Percentiles rank a stretch among this genome's conserved stretches.
phyloP scores from a whole-genome alignment of 176 grass and related monocot species.

The Saccharum officinarum region DNA sequence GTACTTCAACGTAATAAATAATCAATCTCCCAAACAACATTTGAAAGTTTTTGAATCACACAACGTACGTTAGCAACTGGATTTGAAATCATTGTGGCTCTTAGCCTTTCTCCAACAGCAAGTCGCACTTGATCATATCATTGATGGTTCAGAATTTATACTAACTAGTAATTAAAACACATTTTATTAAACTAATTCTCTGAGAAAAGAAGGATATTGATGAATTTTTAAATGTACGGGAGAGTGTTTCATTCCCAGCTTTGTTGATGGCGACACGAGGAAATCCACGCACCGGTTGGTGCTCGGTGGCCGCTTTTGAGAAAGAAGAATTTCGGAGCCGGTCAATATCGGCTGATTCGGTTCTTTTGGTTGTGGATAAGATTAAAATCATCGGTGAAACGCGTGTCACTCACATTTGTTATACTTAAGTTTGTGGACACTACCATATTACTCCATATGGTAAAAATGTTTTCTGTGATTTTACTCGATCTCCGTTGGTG shows the following conservation, averaged over 20 bases:
- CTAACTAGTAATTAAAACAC: not conserved
- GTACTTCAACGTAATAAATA: not conserved
- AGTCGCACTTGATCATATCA: not conserved
- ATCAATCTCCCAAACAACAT: not conserved
- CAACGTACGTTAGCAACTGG: not conserved
- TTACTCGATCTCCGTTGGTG: not conserved
- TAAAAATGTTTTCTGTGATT: not conserved
- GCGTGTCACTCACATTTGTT: not conserved
- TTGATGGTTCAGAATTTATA: constrained; percentile 15
- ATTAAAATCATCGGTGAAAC: not conserved
- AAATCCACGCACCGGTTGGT: constrained; percentile 8
- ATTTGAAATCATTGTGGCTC: not conserved
- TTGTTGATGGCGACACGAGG: constrained; percentile 13
- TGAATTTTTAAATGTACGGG: not conserved
- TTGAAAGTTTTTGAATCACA: not conserved
- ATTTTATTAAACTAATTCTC: not conserved
- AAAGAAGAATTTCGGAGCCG: not conserved
- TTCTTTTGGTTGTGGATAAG: constrained; percentile 18
- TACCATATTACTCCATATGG: not conserved
- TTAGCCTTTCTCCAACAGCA: not conserved
- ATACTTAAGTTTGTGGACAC: constrained; percentile 13
- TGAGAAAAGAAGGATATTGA: not conserved
- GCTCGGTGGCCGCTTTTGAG: not conserved
- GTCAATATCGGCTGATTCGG: constrained; percentile 16
- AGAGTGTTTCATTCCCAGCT: not conserved